Evolutionary conservation across 2,329 filamentous ascomycete genomes (phyloP).

Genomic region (Pseudopyrenochaeta lycopersici): DNA sequence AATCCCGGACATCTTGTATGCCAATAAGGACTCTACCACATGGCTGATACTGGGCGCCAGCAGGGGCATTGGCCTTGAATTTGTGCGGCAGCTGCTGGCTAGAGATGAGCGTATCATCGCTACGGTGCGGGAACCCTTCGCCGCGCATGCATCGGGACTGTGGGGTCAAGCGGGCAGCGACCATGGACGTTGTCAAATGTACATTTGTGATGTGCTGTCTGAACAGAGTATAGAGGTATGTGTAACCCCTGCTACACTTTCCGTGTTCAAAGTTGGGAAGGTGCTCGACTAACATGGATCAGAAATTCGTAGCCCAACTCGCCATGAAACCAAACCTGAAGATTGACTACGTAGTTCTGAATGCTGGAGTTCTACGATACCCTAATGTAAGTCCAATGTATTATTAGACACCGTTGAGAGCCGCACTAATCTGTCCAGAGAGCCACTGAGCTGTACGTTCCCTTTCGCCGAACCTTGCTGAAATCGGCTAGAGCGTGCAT

Average conservation of each 20-base stretch:
- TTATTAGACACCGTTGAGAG: slow-evolving; percentile 13
- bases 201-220: slow-evolving; percentile 63
- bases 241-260: not conserved
- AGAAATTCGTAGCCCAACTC: slow-evolving; percentile 57
- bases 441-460: slow-evolving; percentile 60
- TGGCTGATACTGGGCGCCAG: slow-evolving; percentile 59
- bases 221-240: slow-evolving; percentile 60
- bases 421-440: slow-evolving; percentile 52
- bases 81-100: slow-evolving; percentile 59
- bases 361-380: slow-evolving; percentile 65
- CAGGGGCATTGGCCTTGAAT: slow-evolving; percentile 62
- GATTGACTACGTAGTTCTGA: slow-evolving; percentile 65
- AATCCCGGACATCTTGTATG: slow-evolving; percentile 54
- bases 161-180: slow-evolving; percentile 54
- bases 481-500: slow-evolving; percentile 33
- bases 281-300: not conserved
- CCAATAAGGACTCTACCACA: slow-evolving; percentile 52
- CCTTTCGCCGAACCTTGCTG: slow-evolving; percentile 27
- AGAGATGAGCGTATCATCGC: slow-evolving; percentile 61
- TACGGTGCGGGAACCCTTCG: slow-evolving; percentile 57
- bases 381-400: slow-evolving; percentile 58
- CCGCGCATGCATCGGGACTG: slow-evolving; percentile 50
- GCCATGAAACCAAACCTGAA: slow-evolving; percentile 52
- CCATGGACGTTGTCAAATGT: slow-evolving; percentile 58
- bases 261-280: not conserved